Evolutionary conservation across 768 basidiomycete species (phyloP).

Genomic region (Rhizopogon vinicolor): DNA sequence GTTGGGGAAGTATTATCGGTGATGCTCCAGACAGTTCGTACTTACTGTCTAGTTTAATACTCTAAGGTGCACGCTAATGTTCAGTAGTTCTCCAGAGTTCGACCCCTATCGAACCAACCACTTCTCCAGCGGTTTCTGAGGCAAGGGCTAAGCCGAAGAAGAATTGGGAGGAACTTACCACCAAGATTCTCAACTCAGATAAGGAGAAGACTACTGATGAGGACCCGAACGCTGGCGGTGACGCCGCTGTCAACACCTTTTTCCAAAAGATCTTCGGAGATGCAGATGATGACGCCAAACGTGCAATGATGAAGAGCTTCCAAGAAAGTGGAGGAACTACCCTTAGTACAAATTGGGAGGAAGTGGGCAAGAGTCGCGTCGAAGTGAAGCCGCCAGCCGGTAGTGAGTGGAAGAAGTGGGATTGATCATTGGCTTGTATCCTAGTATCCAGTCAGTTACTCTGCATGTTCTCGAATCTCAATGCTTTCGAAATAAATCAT

Average conservation of each 20-base stretch:
- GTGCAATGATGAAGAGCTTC: constrained; percentile 99
- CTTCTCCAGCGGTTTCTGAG: constrained; percentile 31
- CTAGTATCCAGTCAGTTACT: neutral
- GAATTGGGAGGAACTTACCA: constrained; percentile 90
- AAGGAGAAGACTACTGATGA: constrained; percentile 67
- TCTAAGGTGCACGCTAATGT: constrained; percentile 15
- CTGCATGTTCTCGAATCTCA: constrained; percentile 9
- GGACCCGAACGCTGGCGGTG: constrained; percentile 89
- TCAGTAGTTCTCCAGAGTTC: constrained; percentile 7
- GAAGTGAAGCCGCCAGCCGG: constrained; percentile 83
- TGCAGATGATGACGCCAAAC: constrained; percentile 86
- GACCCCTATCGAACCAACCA: constrained; percentile 23
- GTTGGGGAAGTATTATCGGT: constrained; percentile 76
- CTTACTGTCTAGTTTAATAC: neutral
- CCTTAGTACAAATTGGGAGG: constrained; percentile 93
- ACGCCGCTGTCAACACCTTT: constrained; percentile 79
- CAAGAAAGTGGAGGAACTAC: constrained; percentile 93
- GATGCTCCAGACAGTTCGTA: constrained; percentile 72
- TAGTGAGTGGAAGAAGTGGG: constrained; percentile 82
- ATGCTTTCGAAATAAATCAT: constrained; percentile 5
- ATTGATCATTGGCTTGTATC: neutral
- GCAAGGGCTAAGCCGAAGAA: constrained; percentile 44
- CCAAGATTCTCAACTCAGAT: constrained; percentile 58
- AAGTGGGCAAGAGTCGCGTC: constrained; percentile 66
- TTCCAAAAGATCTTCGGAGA: constrained; percentile 90